Evolutionary conservation across 768 basidiomycete genomes (phyloP), one percentile per base, ranked within the genome.

Genomic region (Crucibulum laeve): DNA sequence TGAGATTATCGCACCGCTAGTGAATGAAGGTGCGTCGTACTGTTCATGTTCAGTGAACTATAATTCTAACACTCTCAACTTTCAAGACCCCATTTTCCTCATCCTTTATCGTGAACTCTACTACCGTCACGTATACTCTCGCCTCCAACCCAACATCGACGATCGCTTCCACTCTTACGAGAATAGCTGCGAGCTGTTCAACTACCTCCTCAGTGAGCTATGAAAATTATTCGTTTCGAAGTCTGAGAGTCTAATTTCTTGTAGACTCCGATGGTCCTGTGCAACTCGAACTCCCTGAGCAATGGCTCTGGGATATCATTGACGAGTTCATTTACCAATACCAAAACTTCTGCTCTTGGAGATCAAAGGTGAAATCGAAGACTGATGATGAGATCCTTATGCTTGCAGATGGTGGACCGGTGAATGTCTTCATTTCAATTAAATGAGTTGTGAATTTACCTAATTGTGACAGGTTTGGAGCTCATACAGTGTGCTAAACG

Each of bases 311-410:
- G 91, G 92, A 95, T 57, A 93, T 94, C 62, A 84, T 95, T 57
- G 91, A 95, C 68, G 92, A 94, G 55, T 94, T 94, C 61, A 95
- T 97, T 53, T 99, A 96, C 67, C 95, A 99, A 61, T 99, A 93
- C 71, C 93, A 95, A 60, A 87, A 88, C 1, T 98, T 96, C 68
- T 90, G 91, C 52, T 81, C 89, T 28, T 98, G 92, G 86, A 73
- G 92, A 41, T 84, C 85, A 14, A 91, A 88, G 55, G 74, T 83
- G 23, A 87, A 89, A 48, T 73, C 74, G 39, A 97, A 96, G 68
- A 80, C 84, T 0, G 92, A 91, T 30, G 95, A 98, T 54, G 94
- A 98, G 61, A 74, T 93, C 28, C 58, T 74, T 38, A 76, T 92
- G 73, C 76, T 98, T 18, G 82, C 77, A 3, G 90, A 92, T 28